Evolutionary conservation across 2,329 filamentous ascomycete genomes (phyloP), one percentile per base, ranked within the genome.

Genomic region (Tolypocladium inflatum): DNA sequence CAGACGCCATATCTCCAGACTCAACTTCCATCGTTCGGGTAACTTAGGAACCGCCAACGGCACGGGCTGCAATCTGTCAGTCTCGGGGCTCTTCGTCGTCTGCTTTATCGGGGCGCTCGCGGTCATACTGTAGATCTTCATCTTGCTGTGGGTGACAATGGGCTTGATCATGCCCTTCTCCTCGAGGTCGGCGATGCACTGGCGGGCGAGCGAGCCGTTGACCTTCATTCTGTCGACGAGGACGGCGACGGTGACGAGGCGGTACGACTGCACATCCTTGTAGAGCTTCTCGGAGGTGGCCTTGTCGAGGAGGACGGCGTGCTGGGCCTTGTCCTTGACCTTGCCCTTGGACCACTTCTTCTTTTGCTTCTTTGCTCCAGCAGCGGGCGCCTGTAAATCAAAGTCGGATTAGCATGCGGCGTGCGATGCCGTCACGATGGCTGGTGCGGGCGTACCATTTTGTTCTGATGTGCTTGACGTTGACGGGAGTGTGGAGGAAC

Each of bases 311-410:
- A 97, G 85, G 80, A 99, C 94, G 79, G 90, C 90, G 87, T 99
- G 94, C 80, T 97, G 89, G 81, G 94, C 93, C 92, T 99, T 99
- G 87, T 99, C 94, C 94, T 99, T 99, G 85, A 99, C 94, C 91
- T 78, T 83, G 68, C 74, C 71, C 72, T 77, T 77, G 62, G 75
- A 77, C 76, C 76, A 78, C 76, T 78, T 77, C 74, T 78, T 78
- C 75, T 78, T 78, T 72, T 78, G 75, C 73, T 78, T 78, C 74
- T 76, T 77, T 70, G 71, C 74, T 74, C 74, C 74, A 69, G 74
- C 72, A 70, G 75, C 74, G 66, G 74, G 73, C 70, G 74, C 74
- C 75, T 76, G 62, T 58, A 41, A 58, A 60, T 21, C 15, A 37
- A 7, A n/a, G 11, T 23, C 58, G 30, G 26, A 35, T 57, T 51